Conservation (phyloP, 2,329 filamentous ascomycete species). For the Paracoccidioides lutzii region DNA sequence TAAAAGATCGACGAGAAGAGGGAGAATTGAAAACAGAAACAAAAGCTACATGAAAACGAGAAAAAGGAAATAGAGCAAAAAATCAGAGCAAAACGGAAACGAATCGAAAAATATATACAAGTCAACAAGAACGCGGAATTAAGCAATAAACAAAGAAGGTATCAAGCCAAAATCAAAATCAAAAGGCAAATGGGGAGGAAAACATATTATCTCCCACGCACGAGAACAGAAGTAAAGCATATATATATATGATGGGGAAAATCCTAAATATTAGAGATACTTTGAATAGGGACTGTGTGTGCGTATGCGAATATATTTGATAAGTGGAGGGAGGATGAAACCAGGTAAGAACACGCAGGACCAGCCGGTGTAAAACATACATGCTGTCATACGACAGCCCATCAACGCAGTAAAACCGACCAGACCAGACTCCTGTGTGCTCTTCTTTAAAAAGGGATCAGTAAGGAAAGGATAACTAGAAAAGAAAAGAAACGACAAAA, state of each 20-base stretch:
- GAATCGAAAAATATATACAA: background rate
- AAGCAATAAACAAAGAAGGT: background rate
- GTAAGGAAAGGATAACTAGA: background rate
- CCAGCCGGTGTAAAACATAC: constrained; percentile 31
- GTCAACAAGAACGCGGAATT: background rate
- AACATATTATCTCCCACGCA: background rate
- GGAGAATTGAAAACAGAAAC: background rate
- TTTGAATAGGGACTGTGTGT: constrained; percentile 1
- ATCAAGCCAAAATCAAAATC: background rate
- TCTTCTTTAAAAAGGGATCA: constrained; percentile 15
- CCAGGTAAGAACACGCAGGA: constrained; percentile 29
- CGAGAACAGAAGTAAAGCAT: background rate
- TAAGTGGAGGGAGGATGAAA: constrained; percentile 14
- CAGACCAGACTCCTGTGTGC: constrained; percentile 34
- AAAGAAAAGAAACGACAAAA: constrained; percentile 3
- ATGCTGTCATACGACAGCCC: constrained; percentile 25
- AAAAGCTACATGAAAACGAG: background rate
- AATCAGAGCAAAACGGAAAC: background rate
- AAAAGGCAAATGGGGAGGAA: background rate
- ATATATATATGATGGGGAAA: background rate
- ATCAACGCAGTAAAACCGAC: constrained; percentile 25
- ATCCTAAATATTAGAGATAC: background rate
- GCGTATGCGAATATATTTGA: too few species aligned
- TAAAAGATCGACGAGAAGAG: background rate
- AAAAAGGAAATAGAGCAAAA: background rate